Evolutionary conservation across 2,329 filamentous ascomycete genomes (phyloP).

Genomic region (Gaeumannomyces tritici): DNA sequence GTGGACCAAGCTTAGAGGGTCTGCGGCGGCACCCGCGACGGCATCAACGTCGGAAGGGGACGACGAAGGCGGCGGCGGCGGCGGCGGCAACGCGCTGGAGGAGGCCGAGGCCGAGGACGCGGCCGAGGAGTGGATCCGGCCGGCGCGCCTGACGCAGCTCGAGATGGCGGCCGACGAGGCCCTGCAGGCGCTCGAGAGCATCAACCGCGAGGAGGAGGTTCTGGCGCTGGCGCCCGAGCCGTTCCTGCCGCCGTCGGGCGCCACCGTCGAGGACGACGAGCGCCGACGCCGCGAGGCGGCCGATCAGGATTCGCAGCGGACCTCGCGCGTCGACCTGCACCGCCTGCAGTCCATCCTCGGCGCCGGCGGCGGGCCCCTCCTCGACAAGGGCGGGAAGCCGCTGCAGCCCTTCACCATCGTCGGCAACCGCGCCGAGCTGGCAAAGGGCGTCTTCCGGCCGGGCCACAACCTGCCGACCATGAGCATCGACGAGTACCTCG

Average conservation of each 20-base stretch:
- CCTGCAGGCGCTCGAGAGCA: conserved; percentile 78
- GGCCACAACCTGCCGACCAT: conserved; percentile 95
- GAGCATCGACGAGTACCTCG: conserved; percentile 95
- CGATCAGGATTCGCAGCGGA: conserved; percentile 38
- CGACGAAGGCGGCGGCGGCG: conserved; percentile 35
- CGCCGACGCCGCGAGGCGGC: conserved; percentile 20
- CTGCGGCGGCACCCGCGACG: conserved; percentile 2
- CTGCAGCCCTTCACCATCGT: conserved; percentile 85
- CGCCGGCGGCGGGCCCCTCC: conserved; percentile 51
- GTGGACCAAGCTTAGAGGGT: neutral
- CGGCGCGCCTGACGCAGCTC: conserved; percentile 69
- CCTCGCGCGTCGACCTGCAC: conserved; percentile 63
- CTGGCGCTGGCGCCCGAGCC: conserved; percentile 61
- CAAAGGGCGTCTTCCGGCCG: conserved; percentile 74
- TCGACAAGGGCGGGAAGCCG: conserved; percentile 73
- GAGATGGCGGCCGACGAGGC: conserved; percentile 66
- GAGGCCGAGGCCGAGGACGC: conserved; percentile 52
- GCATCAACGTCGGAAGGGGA: conserved; percentile 8
- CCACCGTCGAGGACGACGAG: conserved; percentile 28
- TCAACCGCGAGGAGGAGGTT: conserved; percentile 77
- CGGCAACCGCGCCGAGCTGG: conserved; percentile 64
- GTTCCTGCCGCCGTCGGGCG: conserved; percentile 17
- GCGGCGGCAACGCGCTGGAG: conserved; percentile 40
- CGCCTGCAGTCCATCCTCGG: conserved; percentile 38
- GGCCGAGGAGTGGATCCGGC: conserved; percentile 77